phyloP scores from a whole-genome alignment of 1,284 basidiomycete genomes.

The Pterulicium gracile region DNA sequence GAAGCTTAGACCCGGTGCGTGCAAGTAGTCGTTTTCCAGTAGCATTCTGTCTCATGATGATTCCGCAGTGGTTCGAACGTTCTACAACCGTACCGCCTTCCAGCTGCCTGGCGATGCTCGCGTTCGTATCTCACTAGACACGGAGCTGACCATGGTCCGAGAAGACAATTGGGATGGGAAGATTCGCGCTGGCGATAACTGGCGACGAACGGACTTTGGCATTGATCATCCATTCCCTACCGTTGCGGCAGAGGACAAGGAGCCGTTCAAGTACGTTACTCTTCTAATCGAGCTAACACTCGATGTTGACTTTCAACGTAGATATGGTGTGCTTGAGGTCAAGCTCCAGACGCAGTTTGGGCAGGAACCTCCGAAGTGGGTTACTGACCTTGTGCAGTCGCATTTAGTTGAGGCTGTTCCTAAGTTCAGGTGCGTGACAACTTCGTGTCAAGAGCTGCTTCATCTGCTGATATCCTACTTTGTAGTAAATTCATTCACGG shows the following conservation, averaged over 20 bases:
- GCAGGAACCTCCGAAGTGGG: constrained; percentile 95
- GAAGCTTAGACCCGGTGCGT: constrained; percentile 69
- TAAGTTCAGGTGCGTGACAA: constrained; percentile 61
- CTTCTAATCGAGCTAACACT: not conserved
- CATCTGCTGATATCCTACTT: constrained; percentile 14
- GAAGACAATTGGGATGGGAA: constrained; percentile 96
- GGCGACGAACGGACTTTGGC: constrained; percentile 90
- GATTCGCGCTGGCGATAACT: constrained; percentile 75
- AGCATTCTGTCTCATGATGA: constrained; percentile 5
- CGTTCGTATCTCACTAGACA: constrained; percentile 97
- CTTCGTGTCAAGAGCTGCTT: constrained; percentile 3
- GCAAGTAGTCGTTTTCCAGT: constrained; percentile 1
- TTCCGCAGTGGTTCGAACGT: constrained; percentile 82
- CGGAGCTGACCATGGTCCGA: constrained; percentile 87
- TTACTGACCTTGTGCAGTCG: constrained; percentile 87
- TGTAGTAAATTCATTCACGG: constrained; percentile 99
- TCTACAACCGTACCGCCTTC: constrained; percentile 98
- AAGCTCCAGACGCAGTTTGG: constrained; percentile 96
- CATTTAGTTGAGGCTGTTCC: constrained; percentile 92
- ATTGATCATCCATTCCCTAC: constrained; percentile 89
- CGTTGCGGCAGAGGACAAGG: constrained; percentile 73
- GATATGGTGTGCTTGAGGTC: constrained; percentile 89
- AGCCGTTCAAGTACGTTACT: constrained; percentile 73
- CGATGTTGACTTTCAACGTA: constrained; percentile 16
- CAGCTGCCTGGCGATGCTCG: constrained; percentile 97